Base-by-base conservation (phyloP, 176 grass and related monocot species). In the Rhynchospora tenuis region DNA sequence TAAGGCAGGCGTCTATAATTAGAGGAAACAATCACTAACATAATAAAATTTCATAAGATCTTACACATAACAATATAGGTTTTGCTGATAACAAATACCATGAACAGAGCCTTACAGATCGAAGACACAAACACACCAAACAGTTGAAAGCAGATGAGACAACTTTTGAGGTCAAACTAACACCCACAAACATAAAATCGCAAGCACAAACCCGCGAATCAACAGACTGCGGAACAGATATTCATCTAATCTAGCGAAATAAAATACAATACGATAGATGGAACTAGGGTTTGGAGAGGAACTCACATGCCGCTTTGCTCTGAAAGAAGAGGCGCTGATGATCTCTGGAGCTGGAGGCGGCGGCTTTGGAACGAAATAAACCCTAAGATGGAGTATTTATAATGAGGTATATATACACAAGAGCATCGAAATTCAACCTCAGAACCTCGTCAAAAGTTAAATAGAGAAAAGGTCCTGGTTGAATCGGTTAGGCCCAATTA, bases 221-320 rank as follows among this genome's bases (percentile, higher is more conserved):
- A 23, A 48, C 2, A 22, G n/a, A 48, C 42, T 26, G 54, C 16
- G 16, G 16, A 19, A 33, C 26, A 50, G 20, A 74, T 8, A 23
- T 14, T 10, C 3, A 52, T 27, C 71, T 51, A 9, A 55, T 17
- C 47, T 76, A 56, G 5, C 0, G 7, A 76, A 56, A 75, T 27
- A 12, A 55, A 31, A 9, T 48, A 70, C 2, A 56, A 31, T 14
- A 55, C 0, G 23, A 75, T 3, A 16, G 2, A 22, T 76, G 5
- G n/a, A 52, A 56, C 48, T 4, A 17, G 48, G 12, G n/a, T 24
- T 45, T 73, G 38, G 7, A 76, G 24, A 55, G 15, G 16, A 76
- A 55, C 73, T 76, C 48, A 76, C 73, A 28, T 76, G 47, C 48
- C 72, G 72, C 72, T 52, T 76, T 54, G 46, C 72, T 76, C 47